A percentile compares a stretch with the other conserved stretches of the same genome.
Conservation (phyloP, 2,329 filamentous ascomycete genomes). For the Ceratocystis colombiana region DNA sequence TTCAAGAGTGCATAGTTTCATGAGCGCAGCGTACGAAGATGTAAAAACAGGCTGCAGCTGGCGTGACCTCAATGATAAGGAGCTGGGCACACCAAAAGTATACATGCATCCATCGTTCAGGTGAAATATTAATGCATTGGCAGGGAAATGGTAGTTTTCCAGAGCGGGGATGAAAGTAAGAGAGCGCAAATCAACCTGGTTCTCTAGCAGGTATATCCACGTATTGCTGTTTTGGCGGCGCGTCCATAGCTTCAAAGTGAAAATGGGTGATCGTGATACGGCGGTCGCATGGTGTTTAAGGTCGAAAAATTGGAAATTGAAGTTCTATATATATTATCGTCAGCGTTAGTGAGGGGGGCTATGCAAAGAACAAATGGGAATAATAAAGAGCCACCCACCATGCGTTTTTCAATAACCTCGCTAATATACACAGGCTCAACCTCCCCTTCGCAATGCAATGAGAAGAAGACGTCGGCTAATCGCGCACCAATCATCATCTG, state of each 20-base stretch:
- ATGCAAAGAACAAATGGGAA: not conserved
- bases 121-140: slow-evolving; percentile 76
- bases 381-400: slow-evolving; percentile 37
- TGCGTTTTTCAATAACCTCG: slow-evolving; percentile 67
- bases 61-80: slow-evolving; percentile 37
- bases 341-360: not conserved
- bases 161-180: slow-evolving; percentile 72
- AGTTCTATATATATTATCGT: slow-evolving; percentile 47
- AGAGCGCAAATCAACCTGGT: slow-evolving; percentile 58
- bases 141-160: slow-evolving; percentile 59
- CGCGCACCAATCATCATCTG: slow-evolving; percentile 63
- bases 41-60: slow-evolving; percentile 47
- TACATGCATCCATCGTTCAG: slow-evolving; percentile 75
- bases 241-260: slow-evolving; percentile 68
- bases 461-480: slow-evolving; percentile 80
- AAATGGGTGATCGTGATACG: slow-evolving; percentile 53
- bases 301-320: slow-evolving; percentile 79
- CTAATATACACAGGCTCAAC: slow-evolving; percentile 80
- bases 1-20: slow-evolving; percentile 79
- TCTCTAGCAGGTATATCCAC: slow-evolving; percentile 57
- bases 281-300: slow-evolving; percentile 52
- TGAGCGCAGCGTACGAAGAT: slow-evolving; percentile 77
- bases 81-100: slow-evolving; percentile 46
- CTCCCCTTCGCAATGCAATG: slow-evolving; percentile 54
- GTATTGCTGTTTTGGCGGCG: slow-evolving; percentile 42